Conservation (phyloP, 2,329 filamentous ascomycete species). For the Colletotrichum trifolii region DNA sequence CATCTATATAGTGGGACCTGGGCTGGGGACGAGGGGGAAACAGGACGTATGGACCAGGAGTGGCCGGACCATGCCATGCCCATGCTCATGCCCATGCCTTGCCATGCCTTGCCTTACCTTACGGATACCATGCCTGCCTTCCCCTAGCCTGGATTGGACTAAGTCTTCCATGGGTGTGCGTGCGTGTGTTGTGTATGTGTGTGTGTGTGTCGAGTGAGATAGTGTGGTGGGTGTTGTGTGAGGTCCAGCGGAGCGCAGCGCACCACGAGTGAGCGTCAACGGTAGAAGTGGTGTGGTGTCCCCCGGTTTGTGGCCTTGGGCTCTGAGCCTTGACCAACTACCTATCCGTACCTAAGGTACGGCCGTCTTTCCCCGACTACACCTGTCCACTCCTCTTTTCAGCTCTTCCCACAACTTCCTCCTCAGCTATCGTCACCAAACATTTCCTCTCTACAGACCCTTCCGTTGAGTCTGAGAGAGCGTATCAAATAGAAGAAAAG, state of each 20-base stretch:
- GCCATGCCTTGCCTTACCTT: slow-evolving; percentile 25
- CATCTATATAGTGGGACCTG: not conserved
- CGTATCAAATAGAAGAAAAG: slow-evolving; percentile 38
- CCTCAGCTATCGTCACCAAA: slow-evolving; percentile 24
- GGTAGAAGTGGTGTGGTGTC: not conserved
- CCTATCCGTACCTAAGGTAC: slow-evolving; percentile 4
- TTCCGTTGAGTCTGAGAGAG: slow-evolving; percentile 34
- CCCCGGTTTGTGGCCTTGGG: not conserved
- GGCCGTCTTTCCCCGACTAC: slow-evolving; percentile 32
- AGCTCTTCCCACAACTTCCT: slow-evolving; percentile 32
- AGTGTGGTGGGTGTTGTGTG: no score
- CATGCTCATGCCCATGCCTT: slow-evolving; percentile 20
- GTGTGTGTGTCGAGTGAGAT: not conserved
- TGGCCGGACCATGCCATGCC: slow-evolving; percentile 35
- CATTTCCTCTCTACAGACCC: slow-evolving; percentile 34
- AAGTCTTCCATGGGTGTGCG: slow-evolving; percentile 23
- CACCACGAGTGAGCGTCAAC: no score
- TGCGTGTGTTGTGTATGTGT: not conserved
- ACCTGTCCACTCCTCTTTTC: slow-evolving; percentile 35
- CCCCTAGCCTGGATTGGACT: slow-evolving; percentile 25
- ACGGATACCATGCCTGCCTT: no score
- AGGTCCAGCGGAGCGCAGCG: no score
- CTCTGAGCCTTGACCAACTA: slow-evolving; percentile 27
- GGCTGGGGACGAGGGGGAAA: slow-evolving; percentile 21
- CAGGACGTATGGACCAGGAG: slow-evolving; percentile 21